A percentile compares a stretch with the other conserved stretches of the same genome.
These are phyloP conservation scores for Pestalotiopsis sp. DNA, from an alignment of 2,329 filamentous ascomycete species.

Conservation along the genomic window DNA sequence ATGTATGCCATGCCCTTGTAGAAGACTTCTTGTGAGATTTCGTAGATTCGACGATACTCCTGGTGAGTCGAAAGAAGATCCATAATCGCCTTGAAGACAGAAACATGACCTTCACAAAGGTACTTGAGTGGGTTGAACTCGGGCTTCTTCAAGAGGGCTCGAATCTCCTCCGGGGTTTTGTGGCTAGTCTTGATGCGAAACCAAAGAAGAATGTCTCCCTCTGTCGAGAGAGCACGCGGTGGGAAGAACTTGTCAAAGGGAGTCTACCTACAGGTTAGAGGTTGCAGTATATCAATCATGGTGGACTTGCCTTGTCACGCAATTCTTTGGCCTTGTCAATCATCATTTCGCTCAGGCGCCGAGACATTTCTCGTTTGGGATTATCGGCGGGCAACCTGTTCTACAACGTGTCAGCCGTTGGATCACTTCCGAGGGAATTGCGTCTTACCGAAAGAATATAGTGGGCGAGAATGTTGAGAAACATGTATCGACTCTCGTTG, in stretches of 20 bases:
- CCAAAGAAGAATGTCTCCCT: conserved; percentile 27
- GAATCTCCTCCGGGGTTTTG: background rate
- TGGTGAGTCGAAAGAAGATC: conserved; percentile 15
- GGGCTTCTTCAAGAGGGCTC: conserved; percentile 21
- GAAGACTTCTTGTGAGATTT: conserved; percentile 19
- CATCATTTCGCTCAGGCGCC: conserved; percentile 2
- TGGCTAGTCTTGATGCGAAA: conserved; percentile 20
- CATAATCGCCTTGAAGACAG: conserved; percentile 20
- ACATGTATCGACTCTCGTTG: conserved; percentile 49
- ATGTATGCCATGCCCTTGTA: conserved; percentile 20
- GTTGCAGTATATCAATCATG: background rate
- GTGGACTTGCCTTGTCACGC: conserved; percentile 6
- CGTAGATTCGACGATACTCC: conserved; percentile 22
- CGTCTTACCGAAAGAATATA: conserved; percentile 50
- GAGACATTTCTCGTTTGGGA: conserved; percentile 10
- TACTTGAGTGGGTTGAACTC: conserved; percentile 18
- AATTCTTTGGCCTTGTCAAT: conserved; percentile 12
- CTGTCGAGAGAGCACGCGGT: conserved; percentile 13
- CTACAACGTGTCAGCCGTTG: background rate
- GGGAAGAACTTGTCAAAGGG: conserved; percentile 4
- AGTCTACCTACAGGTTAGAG: conserved; percentile 11
- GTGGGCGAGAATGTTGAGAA: conserved; percentile 57
- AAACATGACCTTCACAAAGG: conserved; percentile 20
- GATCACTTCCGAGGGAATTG: background rate
- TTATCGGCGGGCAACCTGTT: background rate